Percentiles rank a stretch among this genome's conserved stretches.
These are phyloP conservation scores for Macadamia tetraphylla DNA, from an alignment of 164 flowering plant species.

Conservation along the genomic window DNA sequence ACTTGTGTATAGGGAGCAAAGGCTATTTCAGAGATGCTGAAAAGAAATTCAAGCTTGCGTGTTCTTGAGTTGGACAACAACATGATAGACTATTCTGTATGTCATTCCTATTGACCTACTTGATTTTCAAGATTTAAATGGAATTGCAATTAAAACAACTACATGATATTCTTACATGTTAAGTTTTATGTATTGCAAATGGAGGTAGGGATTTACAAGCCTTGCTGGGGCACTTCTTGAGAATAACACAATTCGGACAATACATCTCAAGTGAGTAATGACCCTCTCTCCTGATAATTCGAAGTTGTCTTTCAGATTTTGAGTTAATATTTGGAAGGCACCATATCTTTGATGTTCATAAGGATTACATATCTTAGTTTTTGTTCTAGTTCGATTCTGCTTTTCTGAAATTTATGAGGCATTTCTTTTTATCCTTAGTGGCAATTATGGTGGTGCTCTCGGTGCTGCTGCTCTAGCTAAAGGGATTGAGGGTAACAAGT, in stretches of 20 bases:
- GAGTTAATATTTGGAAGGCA: background rate
- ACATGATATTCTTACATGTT: constrained; percentile 1
- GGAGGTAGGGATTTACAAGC: constrained; percentile 90
- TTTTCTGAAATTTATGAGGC: constrained; percentile 8
- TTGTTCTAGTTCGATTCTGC: background rate
- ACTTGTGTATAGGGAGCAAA: constrained; percentile 72
- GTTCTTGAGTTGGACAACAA: constrained; percentile 86
- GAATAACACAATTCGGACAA: constrained; percentile 52
- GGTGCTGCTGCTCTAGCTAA: constrained; percentile 92
- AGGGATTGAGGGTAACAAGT: constrained; percentile 86
- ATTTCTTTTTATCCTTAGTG: constrained; percentile 39
- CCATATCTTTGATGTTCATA: background rate
- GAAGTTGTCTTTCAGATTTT: background rate
- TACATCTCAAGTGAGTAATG: constrained; percentile 77
- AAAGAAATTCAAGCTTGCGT: constrained; percentile 71
- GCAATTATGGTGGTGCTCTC: constrained; percentile 94
- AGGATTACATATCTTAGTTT: background rate
- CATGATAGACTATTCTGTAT: constrained; percentile 91
- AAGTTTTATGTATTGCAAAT: constrained; percentile 21
- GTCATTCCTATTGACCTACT: constrained; percentile 17
- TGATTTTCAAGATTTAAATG: background rate
- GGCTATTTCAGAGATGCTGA: constrained; percentile 85
- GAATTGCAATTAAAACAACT: background rate
- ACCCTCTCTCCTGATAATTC: background rate
- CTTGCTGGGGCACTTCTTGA: constrained; percentile 84